phyloP scores from a whole-genome alignment of 164 flowering plant species.

The Cinnamomum micranthum region DNA sequence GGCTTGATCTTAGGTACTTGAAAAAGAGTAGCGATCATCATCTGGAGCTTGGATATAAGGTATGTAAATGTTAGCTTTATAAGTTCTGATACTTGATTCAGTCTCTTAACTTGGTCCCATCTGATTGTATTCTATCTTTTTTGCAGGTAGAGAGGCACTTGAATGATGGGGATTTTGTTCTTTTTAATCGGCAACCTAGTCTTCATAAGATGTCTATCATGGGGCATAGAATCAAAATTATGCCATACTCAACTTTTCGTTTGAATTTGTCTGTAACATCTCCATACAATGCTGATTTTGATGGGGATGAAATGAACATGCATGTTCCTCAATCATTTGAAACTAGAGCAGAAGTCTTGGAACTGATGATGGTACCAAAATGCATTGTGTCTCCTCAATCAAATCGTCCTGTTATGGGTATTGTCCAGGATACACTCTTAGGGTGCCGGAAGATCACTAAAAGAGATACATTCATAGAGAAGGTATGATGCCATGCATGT shows the following conservation, averaged over 20 bases:
- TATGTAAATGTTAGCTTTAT: background rate
- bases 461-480: slow-evolving; percentile 94
- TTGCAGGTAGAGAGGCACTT: slow-evolving; percentile 95
- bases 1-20: slow-evolving; percentile 97
- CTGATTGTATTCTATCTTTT: background rate
- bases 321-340: slow-evolving; percentile 99
- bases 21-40: slow-evolving; percentile 98
- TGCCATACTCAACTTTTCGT: slow-evolving; percentile 98
- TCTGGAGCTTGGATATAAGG: slow-evolving; percentile 98
- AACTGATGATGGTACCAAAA: slow-evolving; percentile 99
- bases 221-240: slow-evolving; percentile 98
- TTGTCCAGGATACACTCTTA: slow-evolving; percentile 95
- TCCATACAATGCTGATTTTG: slow-evolving; percentile 99
- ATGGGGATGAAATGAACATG: slow-evolving; percentile 99
- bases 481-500: slow-evolving; percentile 37
- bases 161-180: slow-evolving; percentile 93
- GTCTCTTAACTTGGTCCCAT: background rate
- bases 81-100: background rate
- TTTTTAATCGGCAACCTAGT: slow-evolving; percentile 97
- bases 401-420: slow-evolving; percentile 98
- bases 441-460: slow-evolving; percentile 97
- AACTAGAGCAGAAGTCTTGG: slow-evolving; percentile 96
- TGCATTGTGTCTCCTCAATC: slow-evolving; percentile 98
- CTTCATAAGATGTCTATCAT: slow-evolving; percentile 98
- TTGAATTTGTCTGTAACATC: slow-evolving; percentile 94